phyloP scores from a whole-genome alignment of 768 basidiomycete genomes.

The Hortiboletus flavorubellus region DNA sequence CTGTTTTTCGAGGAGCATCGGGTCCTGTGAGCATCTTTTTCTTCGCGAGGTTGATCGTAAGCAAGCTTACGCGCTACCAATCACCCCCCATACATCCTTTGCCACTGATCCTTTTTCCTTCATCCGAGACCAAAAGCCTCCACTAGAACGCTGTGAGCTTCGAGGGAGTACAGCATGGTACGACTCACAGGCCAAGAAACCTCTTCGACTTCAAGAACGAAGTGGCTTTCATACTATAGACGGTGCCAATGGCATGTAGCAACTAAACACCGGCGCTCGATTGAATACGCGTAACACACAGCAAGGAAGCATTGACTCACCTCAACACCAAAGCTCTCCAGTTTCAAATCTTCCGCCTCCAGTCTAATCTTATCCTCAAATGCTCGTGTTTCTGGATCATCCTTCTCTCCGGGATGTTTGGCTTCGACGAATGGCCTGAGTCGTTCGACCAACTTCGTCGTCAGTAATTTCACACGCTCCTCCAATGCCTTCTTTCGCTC shows the following conservation, averaged over 20 bases:
- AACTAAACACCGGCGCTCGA: slow-evolving; percentile 42
- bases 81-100: slow-evolving; percentile 96
- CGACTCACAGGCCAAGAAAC: slow-evolving; percentile 81
- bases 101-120: slow-evolving; percentile 93
- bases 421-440: slow-evolving; percentile 91
- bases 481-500: slow-evolving; percentile 79
- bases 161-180: slow-evolving; percentile 2
- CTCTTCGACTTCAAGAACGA: slow-evolving; percentile 89
- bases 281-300: not conserved
- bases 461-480: slow-evolving; percentile 69
- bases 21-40: slow-evolving; percentile 56
- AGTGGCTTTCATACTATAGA: slow-evolving; percentile 92
- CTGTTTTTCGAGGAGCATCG: slow-evolving; percentile 31
- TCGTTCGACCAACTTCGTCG: slow-evolving; percentile 78
- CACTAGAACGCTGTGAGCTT: slow-evolving; percentile 38
- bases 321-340: slow-evolving; percentile 98
- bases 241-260: slow-evolving; percentile 83
- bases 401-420: slow-evolving; percentile 71
- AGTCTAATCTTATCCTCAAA: slow-evolving; percentile 75
- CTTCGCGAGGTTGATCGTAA: slow-evolving; percentile 29
- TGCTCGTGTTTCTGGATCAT: slow-evolving; percentile 76
- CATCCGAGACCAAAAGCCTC: slow-evolving; percentile 88
- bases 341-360: slow-evolving; percentile 93
- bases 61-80: slow-evolving; percentile 82
- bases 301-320: slow-evolving; percentile 38